phyloP scores from a whole-genome alignment of 768 basidiomycete species.

The Leccinum longicurvipes region DNA sequence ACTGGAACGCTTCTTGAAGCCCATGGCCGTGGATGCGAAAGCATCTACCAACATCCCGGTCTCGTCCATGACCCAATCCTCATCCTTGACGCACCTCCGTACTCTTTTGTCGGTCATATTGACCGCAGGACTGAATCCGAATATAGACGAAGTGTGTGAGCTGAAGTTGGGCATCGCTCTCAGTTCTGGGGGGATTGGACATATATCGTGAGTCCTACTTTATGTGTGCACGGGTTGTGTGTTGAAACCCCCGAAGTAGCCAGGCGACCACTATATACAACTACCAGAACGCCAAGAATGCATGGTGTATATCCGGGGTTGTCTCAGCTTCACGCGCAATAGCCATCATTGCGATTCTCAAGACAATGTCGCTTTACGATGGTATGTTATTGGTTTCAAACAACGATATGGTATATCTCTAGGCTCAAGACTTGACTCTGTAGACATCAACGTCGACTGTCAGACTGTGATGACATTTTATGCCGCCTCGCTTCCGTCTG shows the following conservation, averaged over 20 bases:
- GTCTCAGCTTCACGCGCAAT: slow-evolving; percentile 71
- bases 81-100: slow-evolving; percentile 53
- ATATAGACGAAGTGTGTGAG: slow-evolving; percentile 67
- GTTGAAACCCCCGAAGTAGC: slow-evolving; percentile 8
- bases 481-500: slow-evolving; percentile 61
- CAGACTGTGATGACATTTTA: slow-evolving; percentile 81
- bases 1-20: slow-evolving; percentile 49
- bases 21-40: slow-evolving; percentile 48
- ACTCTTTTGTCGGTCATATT: slow-evolving; percentile 60
- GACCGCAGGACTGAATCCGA: slow-evolving; percentile 65
- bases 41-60: slow-evolving; percentile 46
- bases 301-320: slow-evolving; percentile 73
- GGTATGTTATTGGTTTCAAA: slow-evolving; percentile 37
- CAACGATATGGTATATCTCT: not conserved
- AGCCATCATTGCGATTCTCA: slow-evolving; percentile 62
- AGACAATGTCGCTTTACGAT: slow-evolving; percentile 70
- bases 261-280: slow-evolving; percentile 43
- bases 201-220: slow-evolving; percentile 42
- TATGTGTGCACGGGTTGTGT: not conserved
- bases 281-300: slow-evolving; percentile 34
- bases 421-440: not conserved
- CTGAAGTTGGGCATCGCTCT: slow-evolving; percentile 49
- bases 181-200: slow-evolving; percentile 42
- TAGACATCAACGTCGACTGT: slow-evolving; percentile 67
- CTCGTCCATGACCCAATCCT: slow-evolving; percentile 33